A percentile compares a stretch with the other conserved stretches of the same genome.
Conservation (phyloP, 768 basidiomycete genomes). For the Dentipellis fragilis region DNA sequence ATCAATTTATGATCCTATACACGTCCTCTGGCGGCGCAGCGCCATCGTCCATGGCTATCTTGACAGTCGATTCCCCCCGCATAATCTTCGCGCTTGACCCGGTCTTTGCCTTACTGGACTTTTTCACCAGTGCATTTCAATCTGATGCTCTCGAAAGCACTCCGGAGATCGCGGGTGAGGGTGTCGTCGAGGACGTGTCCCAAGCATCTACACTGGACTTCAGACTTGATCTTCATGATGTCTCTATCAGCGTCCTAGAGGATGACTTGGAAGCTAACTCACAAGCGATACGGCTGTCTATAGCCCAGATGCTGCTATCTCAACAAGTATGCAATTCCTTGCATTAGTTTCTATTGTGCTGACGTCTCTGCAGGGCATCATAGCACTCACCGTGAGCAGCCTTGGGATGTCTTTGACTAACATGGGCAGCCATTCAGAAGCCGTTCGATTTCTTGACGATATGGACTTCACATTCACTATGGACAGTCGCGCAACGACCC, state of each 20-base stretch:
- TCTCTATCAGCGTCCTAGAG: conserved; percentile 82
- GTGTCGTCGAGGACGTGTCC: background rate
- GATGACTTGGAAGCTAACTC: conserved; percentile 69
- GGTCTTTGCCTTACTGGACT: conserved; percentile 78
- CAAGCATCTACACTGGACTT: conserved; percentile 36
- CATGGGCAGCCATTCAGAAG: conserved; percentile 79
- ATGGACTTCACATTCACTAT: conserved; percentile 81
- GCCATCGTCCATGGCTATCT: conserved; percentile 57
- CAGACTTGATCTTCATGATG: conserved; percentile 82
- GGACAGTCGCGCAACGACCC: conserved; percentile 67
- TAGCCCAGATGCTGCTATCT: conserved; percentile 78
- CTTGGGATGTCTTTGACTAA: conserved; percentile 90
- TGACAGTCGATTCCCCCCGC: conserved; percentile 87
- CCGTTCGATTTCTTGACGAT: conserved; percentile 88
- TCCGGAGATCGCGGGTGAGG: conserved; percentile 10
- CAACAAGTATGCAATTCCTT: conserved; percentile 59
- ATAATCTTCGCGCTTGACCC: conserved; percentile 91
- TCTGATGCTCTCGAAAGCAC: conserved; percentile 8
- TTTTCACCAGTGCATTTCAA: conserved; percentile 56
- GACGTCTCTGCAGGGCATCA: conserved; percentile 44
- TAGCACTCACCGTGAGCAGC: conserved; percentile 68
- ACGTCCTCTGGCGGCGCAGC: conserved; percentile 56
- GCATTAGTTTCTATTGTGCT: background rate
- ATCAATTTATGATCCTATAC: conserved; percentile 91
- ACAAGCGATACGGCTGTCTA: conserved; percentile 78